phyloP scores from a whole-genome alignment of 2,329 filamentous ascomycete genomes.

The Chrysoporthe puriensis region DNA sequence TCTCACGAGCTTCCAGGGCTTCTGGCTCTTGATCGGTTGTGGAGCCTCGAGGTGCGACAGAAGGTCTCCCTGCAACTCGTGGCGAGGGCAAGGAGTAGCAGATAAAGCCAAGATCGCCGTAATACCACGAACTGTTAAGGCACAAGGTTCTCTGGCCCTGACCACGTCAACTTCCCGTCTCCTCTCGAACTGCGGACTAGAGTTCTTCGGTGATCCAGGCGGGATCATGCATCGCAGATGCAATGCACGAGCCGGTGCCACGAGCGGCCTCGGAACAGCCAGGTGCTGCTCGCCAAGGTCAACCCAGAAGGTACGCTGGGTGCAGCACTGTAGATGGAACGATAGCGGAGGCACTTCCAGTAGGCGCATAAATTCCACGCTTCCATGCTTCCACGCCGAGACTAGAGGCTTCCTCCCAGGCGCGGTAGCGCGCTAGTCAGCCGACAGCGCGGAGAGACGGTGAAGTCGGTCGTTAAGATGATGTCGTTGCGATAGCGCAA shows the following conservation, averaged over 20 bases:
- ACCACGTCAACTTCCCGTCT: neutral
- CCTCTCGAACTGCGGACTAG: neutral
- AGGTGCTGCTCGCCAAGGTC: too few species aligned
- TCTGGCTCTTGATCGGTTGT: constrained; percentile 22
- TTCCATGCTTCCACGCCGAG: too few species aligned
- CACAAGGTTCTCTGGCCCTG: neutral
- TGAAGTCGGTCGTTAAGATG: too few species aligned
- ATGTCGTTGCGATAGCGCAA: neutral
- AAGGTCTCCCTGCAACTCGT: neutral
- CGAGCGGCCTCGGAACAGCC: too few species aligned
- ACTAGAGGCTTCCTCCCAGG: too few species aligned
- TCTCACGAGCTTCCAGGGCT: constrained; percentile 25
- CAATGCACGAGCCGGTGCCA: neutral
- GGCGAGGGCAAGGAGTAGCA: neutral
- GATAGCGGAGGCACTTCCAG: too few species aligned
- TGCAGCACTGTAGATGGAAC: too few species aligned
- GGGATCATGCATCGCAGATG: neutral
- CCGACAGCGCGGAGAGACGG: too few species aligned
- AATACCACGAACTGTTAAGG: neutral
- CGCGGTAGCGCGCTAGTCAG: too few species aligned
- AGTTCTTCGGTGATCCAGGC: neutral
- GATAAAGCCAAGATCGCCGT: neutral
- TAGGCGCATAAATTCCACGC: too few species aligned
- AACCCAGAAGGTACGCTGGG: too few species aligned
- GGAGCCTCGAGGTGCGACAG: constrained; percentile 1